These are phyloP conservation scores for Coemansia sp. DNA, from an alignment of 192 early-diverging fungal species.

Conservation along the genomic window DNA sequence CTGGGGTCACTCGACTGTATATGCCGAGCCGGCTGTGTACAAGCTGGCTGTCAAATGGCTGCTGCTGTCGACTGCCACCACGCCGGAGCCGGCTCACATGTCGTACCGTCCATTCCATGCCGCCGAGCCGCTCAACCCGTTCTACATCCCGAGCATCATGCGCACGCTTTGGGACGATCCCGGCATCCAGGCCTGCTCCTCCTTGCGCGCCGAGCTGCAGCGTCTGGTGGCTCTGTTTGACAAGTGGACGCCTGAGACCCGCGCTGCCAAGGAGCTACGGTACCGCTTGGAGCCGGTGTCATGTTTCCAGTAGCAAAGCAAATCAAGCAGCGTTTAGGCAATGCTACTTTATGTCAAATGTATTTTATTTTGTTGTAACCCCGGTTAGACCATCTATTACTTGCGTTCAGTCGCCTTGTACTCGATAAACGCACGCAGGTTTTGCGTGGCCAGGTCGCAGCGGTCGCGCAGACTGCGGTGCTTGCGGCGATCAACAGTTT, in stretches of 20 bases:
- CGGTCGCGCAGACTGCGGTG: conserved; percentile 68
- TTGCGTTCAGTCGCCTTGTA: conserved; percentile 82
- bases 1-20: conserved; percentile 91
- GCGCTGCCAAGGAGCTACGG: conserved; percentile 78
- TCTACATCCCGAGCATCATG: conserved; percentile 92
- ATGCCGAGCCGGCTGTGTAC: conserved; percentile 87
- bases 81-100: conserved; percentile 34
- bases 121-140: conserved; percentile 78
- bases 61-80: conserved; percentile 52
- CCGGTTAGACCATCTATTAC: background rate
- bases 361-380: conserved; percentile 4
- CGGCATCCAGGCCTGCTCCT: conserved; percentile 55
- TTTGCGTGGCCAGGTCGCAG: conserved; percentile 75
- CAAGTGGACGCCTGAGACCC: conserved; percentile 75
- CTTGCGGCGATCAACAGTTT: conserved; percentile 71
- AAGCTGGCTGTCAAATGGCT: conserved; percentile 58
- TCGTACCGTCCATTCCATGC: conserved; percentile 64
- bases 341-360: background rate
- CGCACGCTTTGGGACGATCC: conserved; percentile 76
- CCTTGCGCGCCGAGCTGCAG: conserved; percentile 65
- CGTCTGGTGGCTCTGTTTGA: conserved; percentile 69
- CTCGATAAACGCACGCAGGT: conserved; percentile 80
- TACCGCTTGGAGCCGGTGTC: conserved; percentile 85
- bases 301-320: background rate
- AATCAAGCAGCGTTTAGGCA: background rate